These are phyloP conservation scores for Fusarium tupiense DNA, from an alignment of 2,329 filamentous ascomycete genomes.

Conservation along the genomic window DNA sequence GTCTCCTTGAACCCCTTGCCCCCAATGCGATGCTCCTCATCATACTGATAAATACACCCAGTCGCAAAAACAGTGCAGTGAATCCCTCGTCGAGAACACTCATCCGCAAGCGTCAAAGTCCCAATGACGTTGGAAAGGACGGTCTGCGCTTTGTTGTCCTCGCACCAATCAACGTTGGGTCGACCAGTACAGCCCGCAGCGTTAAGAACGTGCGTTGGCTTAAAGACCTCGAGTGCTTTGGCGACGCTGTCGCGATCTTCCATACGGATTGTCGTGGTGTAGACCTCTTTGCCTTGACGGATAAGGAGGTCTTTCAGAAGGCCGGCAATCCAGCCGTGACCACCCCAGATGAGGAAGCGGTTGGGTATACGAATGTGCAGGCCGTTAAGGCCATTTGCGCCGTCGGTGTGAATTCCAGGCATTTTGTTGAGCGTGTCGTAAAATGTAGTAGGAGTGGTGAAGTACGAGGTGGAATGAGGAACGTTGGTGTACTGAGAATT, in stretches of 20 bases:
- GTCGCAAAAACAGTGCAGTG: conserved; percentile 75
- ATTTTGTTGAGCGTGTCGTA: not conserved
- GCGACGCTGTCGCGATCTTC: conserved; percentile 65
- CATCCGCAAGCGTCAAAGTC: conserved; percentile 70
- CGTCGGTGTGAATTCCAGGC: not conserved
- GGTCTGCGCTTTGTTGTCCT: conserved; percentile 74
- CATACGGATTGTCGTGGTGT: conserved; percentile 71
- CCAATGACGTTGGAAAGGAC: conserved; percentile 75
- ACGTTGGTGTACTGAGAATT: not conserved
- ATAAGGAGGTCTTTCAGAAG: conserved; percentile 69
- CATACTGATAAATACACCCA: conserved; percentile 74
- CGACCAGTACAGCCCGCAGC: conserved; percentile 70
- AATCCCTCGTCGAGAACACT: conserved; percentile 66
- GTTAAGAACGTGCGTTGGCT: conserved; percentile 74
- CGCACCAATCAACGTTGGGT: conserved; percentile 42
- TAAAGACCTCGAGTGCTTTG: conserved; percentile 64
- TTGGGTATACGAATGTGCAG: not conserved
- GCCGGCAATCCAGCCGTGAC: conserved; percentile 69
- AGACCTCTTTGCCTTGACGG: conserved; percentile 68
- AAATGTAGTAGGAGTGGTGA: fast-evolving
- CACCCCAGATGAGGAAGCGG: conserved; percentile 68
- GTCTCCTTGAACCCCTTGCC: conserved; percentile 69
- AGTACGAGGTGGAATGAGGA: not conserved
- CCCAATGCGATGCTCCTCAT: conserved; percentile 65
- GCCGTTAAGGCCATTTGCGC: not conserved